Percentiles rank a stretch among this genome's conserved stretches.
phyloP scores from a whole-genome alignment of 78 protist genomes.

The Neovahlkampfia damariscottae region DNA sequence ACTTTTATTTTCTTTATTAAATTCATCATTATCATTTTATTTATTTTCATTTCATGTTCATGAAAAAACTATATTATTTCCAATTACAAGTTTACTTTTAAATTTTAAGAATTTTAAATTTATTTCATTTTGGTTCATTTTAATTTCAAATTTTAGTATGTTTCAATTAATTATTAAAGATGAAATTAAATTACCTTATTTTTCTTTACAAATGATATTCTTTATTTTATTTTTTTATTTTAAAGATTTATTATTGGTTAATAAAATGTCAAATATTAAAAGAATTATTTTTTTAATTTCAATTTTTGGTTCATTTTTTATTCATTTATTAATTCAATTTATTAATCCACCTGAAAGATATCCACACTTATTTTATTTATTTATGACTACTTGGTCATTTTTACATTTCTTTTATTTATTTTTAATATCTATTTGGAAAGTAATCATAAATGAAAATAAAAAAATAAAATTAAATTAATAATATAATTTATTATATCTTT shows the following conservation, averaged over 20 bases:
- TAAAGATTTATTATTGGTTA: background rate
- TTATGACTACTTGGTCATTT: too few species aligned
- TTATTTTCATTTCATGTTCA: conserved; percentile 89
- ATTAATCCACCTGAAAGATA: background rate
- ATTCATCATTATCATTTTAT: conserved; percentile 60
- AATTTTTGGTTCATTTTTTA: background rate
- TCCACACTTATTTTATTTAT: background rate
- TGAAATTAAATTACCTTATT: background rate
- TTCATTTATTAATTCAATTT: background rate
- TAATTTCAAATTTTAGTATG: background rate
- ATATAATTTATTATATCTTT: too few species aligned
- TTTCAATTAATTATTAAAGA: background rate
- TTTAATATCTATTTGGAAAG: too few species aligned
- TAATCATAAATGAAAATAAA: too few species aligned
- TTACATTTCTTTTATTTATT: too few species aligned
- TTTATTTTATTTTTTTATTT: too few species aligned
- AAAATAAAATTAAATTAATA: too few species aligned
- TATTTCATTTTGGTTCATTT: background rate
- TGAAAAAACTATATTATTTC: conserved; percentile 77
- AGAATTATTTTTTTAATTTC: background rate
- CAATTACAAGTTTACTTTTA: conserved; percentile 31
- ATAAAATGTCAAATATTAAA: background rate
- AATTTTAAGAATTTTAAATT: background rate
- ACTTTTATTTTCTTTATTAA: background rate
- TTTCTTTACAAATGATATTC: too few species aligned